Evolutionary conservation across 2,329 filamentous ascomycete genomes (phyloP), one percentile per base, ranked within the genome.

Genomic region (Pseudonectria buxi): DNA sequence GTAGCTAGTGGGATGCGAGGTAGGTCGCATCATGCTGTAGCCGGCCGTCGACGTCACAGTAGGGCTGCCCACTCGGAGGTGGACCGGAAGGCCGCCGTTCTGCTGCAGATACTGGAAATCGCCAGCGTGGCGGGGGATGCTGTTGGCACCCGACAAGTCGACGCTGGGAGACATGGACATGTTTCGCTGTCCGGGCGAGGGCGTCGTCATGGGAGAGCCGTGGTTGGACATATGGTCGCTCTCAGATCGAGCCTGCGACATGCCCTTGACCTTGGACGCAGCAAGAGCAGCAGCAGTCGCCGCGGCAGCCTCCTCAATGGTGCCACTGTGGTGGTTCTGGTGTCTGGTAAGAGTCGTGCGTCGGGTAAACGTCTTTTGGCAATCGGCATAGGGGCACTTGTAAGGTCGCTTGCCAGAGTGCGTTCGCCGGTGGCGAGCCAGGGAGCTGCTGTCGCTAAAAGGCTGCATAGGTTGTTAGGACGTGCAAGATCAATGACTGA

Each of bases 291-390:
- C 88, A 24, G 86, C 88, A 1, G 88, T 95, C 4, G 88, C 86
- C 3, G 81, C 86, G 3, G 88, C 88, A 7, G 90, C 87, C 61
- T 96, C 90, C 59, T 95, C 90, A 12, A 95, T 85, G 0, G 89
- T 95, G 28, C 90, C 92, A 14, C 85, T 94, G 61, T 96, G 92
- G 53, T 94, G 86, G 51, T 94, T 95, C 64, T 95, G 88, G 58
- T 98, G 92, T 33, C 92, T 80, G 3, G 90, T 98, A 43, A 98
- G 70, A 3, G 92, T 96, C 1, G 92, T 96, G 46, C 90, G 83
- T 38, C 92, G 82, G 9, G 92, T 98, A 56, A 98, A 98, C 0
- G 90, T 96, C 74, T 96, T 96, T 58, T 96, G 89, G 62, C 92
- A 98, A 60, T 95, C 89, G 40, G 88, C 89, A 53, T 92, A 96